Evolutionary conservation across 2,329 filamentous ascomycete genomes (phyloP), one percentile per base, ranked within the genome.

Genomic region (Lasiodiplodia theobromae): DNA sequence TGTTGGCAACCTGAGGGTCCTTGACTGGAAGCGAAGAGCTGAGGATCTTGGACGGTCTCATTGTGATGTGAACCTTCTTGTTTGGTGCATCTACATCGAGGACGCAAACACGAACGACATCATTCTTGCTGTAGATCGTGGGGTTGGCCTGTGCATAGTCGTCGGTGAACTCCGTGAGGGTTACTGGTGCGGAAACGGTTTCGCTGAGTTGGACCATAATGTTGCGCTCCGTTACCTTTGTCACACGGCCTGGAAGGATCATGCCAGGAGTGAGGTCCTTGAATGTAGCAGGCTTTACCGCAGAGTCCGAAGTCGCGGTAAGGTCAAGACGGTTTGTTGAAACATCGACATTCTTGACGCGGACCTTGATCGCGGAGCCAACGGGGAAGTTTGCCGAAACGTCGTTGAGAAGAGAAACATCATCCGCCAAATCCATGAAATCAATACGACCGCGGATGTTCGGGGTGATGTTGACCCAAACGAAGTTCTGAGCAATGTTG

Each of bases 381-480:
- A 97, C 80, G 0, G 96, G 95, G 79, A 97, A 98, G 79, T 93
- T 92, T 71, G 88, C 86, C 58, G 89, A 86, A 3, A 97, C 82
- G 74, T 97, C 88, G 38, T 90, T 88, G 44, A 97, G 83, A 67
- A 92, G 86, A 8, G 93, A 92, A 57, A 97, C 82, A 77, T 98
- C 94, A 74, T 97, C 92, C 0, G 93, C 94, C 10, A 96, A 88
- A 75, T 98, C 94, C 78, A 96, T 89, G 70, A 91, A 87, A 66
- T 89, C 89, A 68, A 99, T 88, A 63, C 94, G 89, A 68, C 96
- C 96, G 69, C 94, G 90, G 18, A 99, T 89, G 65, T 91, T 93
- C 7, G 96, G 94, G 1, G 94, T 93, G 25, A 99, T 82, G 75
- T 94, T 97, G 56, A 96, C 91, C 95, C 96, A 98, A 25, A 97